Evolutionary conservation across 768 basidiomycete species (phyloP).

Genomic region (Sistotremastrum niveocremeum): DNA sequence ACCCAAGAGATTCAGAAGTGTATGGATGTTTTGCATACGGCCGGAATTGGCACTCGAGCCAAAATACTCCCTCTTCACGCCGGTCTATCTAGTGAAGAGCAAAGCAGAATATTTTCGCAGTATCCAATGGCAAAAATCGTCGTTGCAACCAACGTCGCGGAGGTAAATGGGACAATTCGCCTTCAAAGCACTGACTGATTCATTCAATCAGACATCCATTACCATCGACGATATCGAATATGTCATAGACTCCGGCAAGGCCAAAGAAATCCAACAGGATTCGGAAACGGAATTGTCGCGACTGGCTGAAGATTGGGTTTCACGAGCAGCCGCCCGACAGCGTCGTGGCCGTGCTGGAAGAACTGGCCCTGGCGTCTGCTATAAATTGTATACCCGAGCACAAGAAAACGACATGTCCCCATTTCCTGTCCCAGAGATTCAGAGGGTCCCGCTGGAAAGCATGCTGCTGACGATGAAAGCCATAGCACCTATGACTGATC

Average conservation of each 20-base stretch:
- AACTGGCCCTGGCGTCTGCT: conserved; percentile 70
- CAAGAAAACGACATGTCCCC: conserved; percentile 54
- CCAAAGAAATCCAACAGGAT: conserved; percentile 71
- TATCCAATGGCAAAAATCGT: conserved; percentile 69
- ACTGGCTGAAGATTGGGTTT: conserved; percentile 69
- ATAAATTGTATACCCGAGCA: conserved; percentile 72
- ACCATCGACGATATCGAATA: conserved; percentile 84
- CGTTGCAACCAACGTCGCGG: conserved; percentile 84
- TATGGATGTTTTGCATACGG: conserved; percentile 40
- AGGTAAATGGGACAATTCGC: conserved; percentile 32
- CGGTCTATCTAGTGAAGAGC: conserved; percentile 76
- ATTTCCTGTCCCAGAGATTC: conserved; percentile 80
- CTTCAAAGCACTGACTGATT: not conserved
- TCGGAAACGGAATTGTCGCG: conserved; percentile 57
- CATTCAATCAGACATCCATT: conserved; percentile 56
- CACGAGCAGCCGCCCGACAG: conserved; percentile 68
- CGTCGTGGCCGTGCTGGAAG: conserved; percentile 84
- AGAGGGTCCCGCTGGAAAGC: conserved; percentile 74
- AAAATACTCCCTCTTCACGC: conserved; percentile 76
- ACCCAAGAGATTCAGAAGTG: conserved; percentile 78
- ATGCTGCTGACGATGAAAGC: conserved; percentile 74
- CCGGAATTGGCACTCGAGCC: conserved; percentile 21
- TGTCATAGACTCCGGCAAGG: conserved; percentile 74
- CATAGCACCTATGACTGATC: conserved; percentile 63
- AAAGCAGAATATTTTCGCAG: conserved; percentile 57